A percentile compares a stretch with the other conserved stretches of the same genome.
Evolutionary conservation across 345 rosid genomes (phyloP).

Genomic region (Psidium guajava): DNA sequence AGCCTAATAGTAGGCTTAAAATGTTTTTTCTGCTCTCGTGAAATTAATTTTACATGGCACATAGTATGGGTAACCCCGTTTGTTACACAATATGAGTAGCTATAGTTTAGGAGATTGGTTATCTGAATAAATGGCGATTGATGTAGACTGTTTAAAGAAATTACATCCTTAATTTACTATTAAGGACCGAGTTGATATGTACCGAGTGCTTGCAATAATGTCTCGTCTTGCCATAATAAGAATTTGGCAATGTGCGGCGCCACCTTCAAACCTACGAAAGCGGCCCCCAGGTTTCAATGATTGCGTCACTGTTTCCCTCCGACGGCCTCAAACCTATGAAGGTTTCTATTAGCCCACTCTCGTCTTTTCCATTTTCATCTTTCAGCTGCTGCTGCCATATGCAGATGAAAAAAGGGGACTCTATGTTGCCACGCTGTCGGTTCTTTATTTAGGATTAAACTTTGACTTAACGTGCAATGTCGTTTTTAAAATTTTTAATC

Average conservation of each 20-base stretch:
- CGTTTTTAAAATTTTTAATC: no score
- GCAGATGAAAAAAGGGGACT: not conserved
- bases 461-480: no score
- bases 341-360: not conserved
- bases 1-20: no score
- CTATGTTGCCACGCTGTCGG: not conserved
- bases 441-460: no score
- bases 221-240: no score
- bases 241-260: not conserved
- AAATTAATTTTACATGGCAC: not conserved
- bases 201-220: no score
- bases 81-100: not conserved
- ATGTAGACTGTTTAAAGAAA: not conserved
- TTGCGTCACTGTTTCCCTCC: not conserved
- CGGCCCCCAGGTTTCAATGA: not conserved
- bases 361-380: not conserved
- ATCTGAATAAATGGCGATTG: not conserved
- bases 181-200: no score
- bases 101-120: not conserved
- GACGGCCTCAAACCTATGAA: not conserved
- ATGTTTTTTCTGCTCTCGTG: not conserved
- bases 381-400: not conserved
- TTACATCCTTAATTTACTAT: not conserved
- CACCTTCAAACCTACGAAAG: not conserved
- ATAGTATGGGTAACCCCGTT: not conserved